These are phyloP conservation scores for Epichloe amarillans DNA, from an alignment of 2,329 filamentous ascomycete species.

Conservation along the genomic window DNA sequence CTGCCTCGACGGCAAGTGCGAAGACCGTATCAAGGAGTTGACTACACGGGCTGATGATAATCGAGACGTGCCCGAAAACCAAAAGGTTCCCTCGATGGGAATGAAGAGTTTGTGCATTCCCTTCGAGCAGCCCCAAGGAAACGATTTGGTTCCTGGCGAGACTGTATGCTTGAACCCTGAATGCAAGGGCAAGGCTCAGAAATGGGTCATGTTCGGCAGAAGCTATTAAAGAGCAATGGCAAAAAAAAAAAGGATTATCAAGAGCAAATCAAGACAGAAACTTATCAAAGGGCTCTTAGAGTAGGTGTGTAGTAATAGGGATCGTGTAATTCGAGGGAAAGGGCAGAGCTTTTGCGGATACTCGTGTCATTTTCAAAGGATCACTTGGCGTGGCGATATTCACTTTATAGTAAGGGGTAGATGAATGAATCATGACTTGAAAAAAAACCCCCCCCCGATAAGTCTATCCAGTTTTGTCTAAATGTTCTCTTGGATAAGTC, in stretches of 20 bases:
- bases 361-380: background rate
- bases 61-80: conserved; percentile 36
- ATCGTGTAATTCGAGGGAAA: background rate
- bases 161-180: conserved; percentile 89
- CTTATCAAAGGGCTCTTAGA: conserved; percentile 3
- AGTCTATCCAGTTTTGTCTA: background rate
- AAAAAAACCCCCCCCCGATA: background rate
- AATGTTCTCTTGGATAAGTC: background rate
- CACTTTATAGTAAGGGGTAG: background rate
- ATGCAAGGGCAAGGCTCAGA: conserved; percentile 61
- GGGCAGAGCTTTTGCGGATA: background rate
- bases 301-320: background rate
- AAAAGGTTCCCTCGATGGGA: conserved; percentile 45
- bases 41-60: conserved; percentile 63
- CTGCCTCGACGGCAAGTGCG: conserved; percentile 70
- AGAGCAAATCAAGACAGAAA: background rate
- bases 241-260: background rate
- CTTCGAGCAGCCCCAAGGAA: conserved; percentile 73
- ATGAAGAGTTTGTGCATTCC: conserved; percentile 60
- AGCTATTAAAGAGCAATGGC: conserved; percentile 36
- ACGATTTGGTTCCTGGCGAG: conserved; percentile 51
- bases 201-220: conserved; percentile 88
- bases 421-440: background rate
- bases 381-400: background rate
- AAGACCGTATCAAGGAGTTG: conserved; percentile 89